Base-by-base conservation (phyloP, 768 basidiomycete genomes). In the Piloderma croceum region DNA sequence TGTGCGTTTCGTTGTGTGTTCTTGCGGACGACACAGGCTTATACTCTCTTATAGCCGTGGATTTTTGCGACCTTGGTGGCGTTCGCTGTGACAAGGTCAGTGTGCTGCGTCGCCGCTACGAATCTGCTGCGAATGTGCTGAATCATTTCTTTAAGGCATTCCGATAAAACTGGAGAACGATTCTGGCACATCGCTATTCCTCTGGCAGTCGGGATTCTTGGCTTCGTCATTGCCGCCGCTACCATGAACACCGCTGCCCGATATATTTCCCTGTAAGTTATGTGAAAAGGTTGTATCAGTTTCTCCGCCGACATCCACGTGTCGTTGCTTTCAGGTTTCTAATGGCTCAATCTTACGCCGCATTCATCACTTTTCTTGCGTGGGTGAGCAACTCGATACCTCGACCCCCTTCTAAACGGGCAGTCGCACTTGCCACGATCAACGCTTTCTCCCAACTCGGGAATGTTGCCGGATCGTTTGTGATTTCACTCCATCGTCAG, bases 381-480 rank as follows among this genome's bases (percentile, higher is more conserved):
- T 74, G 72, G 77, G 64, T 74, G 38, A 70, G 69, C 37, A 75
- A 70, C 45, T 69, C 70, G 12, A 68, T 94, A 62, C 77, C 88
- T 20, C 76, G 77, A n/a, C 81, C 90, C 19, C 73, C 88, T 4
- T 78, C 82, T n/a, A 93, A 92, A 61, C 80, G 90, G 4, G 85
- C 90, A 3, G 83, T 91, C n/a, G 83, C 83, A 10, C 69, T 94
- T 35, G 90, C 89, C 2, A 62, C 87, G 45, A 76, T 91, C 52
- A 90, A 92, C 58, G 77, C 81, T 31, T 77, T 89, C 53, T 82
- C 83, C 7, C 81, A 88, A 53, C 69, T 88, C 3, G 91, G 91
- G 1, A 93, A 93, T 63, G 71, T 94, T 31, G 64, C 79, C 31
- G 90, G 90, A 46, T 81, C 88, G 68, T 92, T 68, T 65, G 78